phyloP scores from a whole-genome alignment of 495 filamentous ascomycete species.

The Xanthoparmelia taractica region DNA sequence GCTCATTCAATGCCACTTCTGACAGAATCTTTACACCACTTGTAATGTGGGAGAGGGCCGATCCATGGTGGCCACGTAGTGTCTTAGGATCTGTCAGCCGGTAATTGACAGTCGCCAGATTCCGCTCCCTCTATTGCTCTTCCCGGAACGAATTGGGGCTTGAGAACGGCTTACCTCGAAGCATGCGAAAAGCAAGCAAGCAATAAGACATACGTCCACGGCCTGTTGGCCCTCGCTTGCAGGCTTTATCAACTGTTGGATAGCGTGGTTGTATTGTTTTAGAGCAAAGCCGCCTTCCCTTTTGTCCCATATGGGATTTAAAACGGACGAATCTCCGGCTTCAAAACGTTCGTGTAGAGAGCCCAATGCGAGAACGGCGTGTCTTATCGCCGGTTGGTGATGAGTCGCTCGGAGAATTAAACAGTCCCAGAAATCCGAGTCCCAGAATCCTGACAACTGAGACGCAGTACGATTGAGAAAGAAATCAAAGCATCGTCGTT shows the following conservation, averaged over 20 bases:
- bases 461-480: conserved; percentile 49
- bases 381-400: conserved; percentile 53
- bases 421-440: conserved; percentile 53
- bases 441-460: conserved; percentile 56
- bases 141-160: background rate
- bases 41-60: conserved; percentile 31
- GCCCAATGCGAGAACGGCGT: conserved; percentile 58
- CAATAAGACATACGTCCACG: conserved; percentile 41
- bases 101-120: background rate
- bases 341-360: conserved; percentile 55
- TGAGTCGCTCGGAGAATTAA: conserved; percentile 44
- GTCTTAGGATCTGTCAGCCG: conserved; percentile 23
- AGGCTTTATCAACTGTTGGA: conserved; percentile 32
- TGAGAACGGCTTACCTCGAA: conserved; percentile 41
- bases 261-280: conserved; percentile 49
- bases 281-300: conserved; percentile 34
- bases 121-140: conserved; percentile 22
- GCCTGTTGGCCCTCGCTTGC: background rate
- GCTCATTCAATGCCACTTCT: conserved; percentile 17
- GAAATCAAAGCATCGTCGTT: conserved; percentile 52
- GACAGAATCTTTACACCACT: conserved; percentile 31
- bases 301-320: conserved; percentile 13
- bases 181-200: conserved; percentile 50
- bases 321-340: conserved; percentile 25
- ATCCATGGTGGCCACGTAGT: conserved; percentile 31